Conservation (phyloP, 305 asterid genomes). For the Fraxinus greggii region DNA sequence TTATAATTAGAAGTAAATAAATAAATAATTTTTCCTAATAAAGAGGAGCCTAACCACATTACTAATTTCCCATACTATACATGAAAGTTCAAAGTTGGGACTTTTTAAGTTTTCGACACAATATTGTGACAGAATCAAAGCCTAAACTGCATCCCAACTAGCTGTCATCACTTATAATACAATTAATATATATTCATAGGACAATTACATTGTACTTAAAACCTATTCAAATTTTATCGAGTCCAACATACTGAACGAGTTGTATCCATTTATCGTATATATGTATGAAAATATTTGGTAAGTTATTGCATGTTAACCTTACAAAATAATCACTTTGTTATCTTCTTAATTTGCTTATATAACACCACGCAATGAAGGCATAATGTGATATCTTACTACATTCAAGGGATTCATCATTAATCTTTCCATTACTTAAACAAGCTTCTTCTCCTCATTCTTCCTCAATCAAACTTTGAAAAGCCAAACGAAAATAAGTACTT, state of each 20-base stretch:
- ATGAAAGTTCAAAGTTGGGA: constrained; percentile 6
- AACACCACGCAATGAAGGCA: constrained; percentile 36
- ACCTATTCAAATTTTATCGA: not conserved
- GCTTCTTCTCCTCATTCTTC: not conserved
- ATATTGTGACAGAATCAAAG: constrained; percentile 30
- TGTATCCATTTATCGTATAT: not conserved
- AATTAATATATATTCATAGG: constrained; percentile 20
- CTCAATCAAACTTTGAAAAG: constrained; percentile 15
- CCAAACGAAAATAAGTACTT: not conserved
- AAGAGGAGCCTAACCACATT: constrained; percentile 1
- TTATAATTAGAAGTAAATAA: constrained; percentile 20
- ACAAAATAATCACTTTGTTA: constrained; percentile 16
- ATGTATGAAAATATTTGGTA: constrained; percentile 8
- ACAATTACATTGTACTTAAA: constrained; percentile 25
- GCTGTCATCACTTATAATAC: constrained; percentile 25
- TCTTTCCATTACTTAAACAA: constrained; percentile 25
- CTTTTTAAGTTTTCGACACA: not conserved
- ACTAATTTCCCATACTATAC: not conserved
- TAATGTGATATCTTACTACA: constrained; percentile 42
- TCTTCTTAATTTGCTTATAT: constrained; percentile 33
- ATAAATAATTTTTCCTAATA: constrained; percentile 20
- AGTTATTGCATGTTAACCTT: constrained; percentile 31
- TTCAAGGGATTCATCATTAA: constrained; percentile 37
- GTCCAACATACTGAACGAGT: not conserved
- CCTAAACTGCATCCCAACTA: constrained; percentile 19